A percentile compares a stretch with the other conserved stretches of the same genome.
phyloP scores from a whole-genome alignment of 371 early-diverging fungal genomes.

The Enteropsectra breve region DNA sequence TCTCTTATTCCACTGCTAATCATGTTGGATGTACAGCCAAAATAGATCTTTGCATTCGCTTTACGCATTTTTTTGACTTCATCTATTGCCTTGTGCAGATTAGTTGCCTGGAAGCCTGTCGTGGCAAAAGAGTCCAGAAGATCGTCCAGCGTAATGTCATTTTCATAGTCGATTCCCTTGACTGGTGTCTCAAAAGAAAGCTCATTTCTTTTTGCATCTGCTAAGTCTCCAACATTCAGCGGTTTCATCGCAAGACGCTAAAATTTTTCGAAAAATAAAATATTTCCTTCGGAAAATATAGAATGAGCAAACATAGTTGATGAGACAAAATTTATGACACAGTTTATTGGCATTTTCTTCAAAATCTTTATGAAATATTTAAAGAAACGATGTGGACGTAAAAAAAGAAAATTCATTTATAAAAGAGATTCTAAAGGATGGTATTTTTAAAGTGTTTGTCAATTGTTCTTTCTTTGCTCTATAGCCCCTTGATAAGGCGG shows the following conservation, averaged over 20 bases:
- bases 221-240: conserved; percentile 19
- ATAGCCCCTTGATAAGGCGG: background rate
- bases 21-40: conserved; percentile 76
- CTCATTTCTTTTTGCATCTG: conserved; percentile 13
- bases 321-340: too few species aligned
- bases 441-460: background rate
- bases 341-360: too few species aligned
- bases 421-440: too few species aligned
- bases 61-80: conserved; percentile 57
- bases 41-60: conserved; percentile 55
- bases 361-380: too few species aligned
- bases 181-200: conserved; percentile 37
- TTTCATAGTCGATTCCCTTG: conserved; percentile 40
- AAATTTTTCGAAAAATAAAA: background rate
- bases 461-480: background rate
- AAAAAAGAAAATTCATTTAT: background rate
- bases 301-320: too few species aligned
- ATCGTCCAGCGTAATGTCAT: conserved; percentile 31
- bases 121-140: conserved; percentile 48
- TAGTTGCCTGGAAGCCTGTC: conserved; percentile 57
- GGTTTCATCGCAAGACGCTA: conserved; percentile 6
- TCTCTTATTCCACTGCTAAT: conserved; percentile 92
- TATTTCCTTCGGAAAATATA: background rate
- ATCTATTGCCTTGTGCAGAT: conserved; percentile 52
- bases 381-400: background rate